Evolutionary conservation across 2,329 filamentous ascomycete species (phyloP).

Genomic region (Alternaria longipes): DNA sequence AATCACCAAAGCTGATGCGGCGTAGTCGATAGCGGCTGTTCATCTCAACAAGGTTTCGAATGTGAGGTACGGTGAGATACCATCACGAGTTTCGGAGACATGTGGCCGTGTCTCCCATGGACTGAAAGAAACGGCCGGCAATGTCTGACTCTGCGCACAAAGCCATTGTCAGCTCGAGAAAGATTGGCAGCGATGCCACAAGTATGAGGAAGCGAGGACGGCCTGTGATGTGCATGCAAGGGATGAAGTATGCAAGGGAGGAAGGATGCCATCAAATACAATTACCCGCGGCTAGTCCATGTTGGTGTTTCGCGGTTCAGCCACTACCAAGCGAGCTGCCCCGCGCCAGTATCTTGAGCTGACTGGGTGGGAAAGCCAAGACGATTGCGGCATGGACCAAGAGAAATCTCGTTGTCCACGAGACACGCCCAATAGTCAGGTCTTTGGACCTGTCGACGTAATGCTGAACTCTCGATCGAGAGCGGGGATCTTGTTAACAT

Average conservation of each 20-base stretch:
- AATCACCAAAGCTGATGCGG: neutral
- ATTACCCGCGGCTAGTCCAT: slow-evolving; percentile 14
- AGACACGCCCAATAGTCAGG: slow-evolving; percentile 3
- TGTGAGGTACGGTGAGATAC: neutral
- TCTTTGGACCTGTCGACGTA: neutral
- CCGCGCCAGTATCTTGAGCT: slow-evolving; percentile 5
- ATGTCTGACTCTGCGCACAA: neutral
- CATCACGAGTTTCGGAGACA: neutral
- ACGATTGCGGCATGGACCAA: slow-evolving; percentile 10
- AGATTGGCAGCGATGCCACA: neutral
- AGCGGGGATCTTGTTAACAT: neutral
- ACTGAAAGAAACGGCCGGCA: neutral
- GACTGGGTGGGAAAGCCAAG: slow-evolving; percentile 8
- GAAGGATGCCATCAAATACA: neutral
- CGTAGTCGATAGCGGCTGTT: slow-evolving; percentile 1
- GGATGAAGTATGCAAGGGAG: neutral
- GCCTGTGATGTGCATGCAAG: neutral
- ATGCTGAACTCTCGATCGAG: slow-evolving; percentile 7
- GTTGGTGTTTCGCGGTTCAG: slow-evolving; percentile 11
- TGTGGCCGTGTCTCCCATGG: neutral
- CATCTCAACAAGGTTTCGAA: slow-evolving; percentile 1
- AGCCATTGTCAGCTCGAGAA: neutral
- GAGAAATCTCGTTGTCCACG: slow-evolving; percentile 12
- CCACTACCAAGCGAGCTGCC: slow-evolving; percentile 7
- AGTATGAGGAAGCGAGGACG: neutral